Evolutionary conservation across 192 early-diverging fungal genomes (phyloP), one percentile per base, ranked within the genome.

Genomic region (Dissophora globulifera): DNA sequence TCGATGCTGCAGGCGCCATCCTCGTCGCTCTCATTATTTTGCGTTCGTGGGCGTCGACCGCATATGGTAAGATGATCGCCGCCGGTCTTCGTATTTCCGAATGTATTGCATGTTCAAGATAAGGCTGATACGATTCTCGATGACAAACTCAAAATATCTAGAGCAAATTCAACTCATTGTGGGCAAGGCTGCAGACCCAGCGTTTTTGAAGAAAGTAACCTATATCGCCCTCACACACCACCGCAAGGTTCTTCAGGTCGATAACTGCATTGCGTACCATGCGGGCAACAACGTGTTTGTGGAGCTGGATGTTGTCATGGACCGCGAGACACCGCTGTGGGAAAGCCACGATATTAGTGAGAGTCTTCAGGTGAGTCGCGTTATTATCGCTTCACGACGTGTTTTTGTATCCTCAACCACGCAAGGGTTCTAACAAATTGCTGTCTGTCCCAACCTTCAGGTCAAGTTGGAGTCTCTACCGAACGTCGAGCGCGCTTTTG

Each of bases 261-360:
- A 95, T 58, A 94, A 90, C 0, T 87, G 89, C 50, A 85, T 90
- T 13, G 95, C 96, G 2, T 98, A 98, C 59, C 88, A 94, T 70
- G 87, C 93, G 27, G 97, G 97, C 5, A 87, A 88, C 67, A 94
- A 93, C 61, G 79, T 94, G 46, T 95, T 94, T 88, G 95, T 96
- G 17, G 97, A 99, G 61, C 92, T 99, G 4, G 97, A 99, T 82
- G 95, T 99, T 63, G 95, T 99, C 9, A 87, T 99, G 81, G 89
- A 92, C 25, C 90, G 91, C 1, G 86, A 87, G n/a, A 97, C 95
- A 54, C 83, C 90, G 29, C 79, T 99, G 58, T 52, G 82, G 16
- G 89, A 89, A 32, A 83, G 93, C 17, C 97, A 99, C 65, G 97
- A 99, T 66, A 93, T 99, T 57, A 93, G 93, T 15, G 95, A 98